phyloP scores from a whole-genome alignment of 495 filamentous ascomycete genomes.

The Aspergillus panamensis region DNA sequence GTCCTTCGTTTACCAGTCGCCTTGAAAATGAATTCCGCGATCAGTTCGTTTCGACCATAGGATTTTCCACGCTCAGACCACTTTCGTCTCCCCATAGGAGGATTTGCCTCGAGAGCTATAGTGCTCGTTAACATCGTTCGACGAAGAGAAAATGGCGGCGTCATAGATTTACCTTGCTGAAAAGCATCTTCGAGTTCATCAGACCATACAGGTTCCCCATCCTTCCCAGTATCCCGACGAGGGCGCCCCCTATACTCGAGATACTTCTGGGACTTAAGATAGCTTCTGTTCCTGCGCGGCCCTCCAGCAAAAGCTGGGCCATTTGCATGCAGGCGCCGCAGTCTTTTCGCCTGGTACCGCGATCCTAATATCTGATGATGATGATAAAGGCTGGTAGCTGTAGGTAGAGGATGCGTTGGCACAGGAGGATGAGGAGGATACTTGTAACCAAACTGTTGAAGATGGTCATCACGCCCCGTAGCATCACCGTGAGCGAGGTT shows the following conservation, averaged over 20 bases:
- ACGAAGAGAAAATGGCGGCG: background rate
- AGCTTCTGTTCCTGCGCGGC: conserved; percentile 38
- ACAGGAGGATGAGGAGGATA: conserved; percentile 39
- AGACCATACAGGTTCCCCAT: conserved; percentile 70
- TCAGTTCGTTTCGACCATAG: conserved; percentile 87
- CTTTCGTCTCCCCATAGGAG: conserved; percentile 79
- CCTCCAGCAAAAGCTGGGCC: conserved; percentile 26
- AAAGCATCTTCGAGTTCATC: conserved; percentile 83
- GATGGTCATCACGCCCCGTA: conserved; percentile 36
- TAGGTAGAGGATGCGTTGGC: conserved; percentile 32
- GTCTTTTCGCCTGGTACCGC: conserved; percentile 37
- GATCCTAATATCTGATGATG: conserved; percentile 34
- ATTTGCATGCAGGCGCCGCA: conserved; percentile 40
- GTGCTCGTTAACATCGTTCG: background rate
- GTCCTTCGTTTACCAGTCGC: conserved; percentile 61
- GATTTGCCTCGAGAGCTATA: conserved; percentile 74
- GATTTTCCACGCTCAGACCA: conserved; percentile 65
- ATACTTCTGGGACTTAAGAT: conserved; percentile 49
- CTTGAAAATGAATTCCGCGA: conserved; percentile 74
- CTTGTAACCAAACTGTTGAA: conserved; percentile 40
- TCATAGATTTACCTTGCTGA: conserved; percentile 66
- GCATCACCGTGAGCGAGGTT: conserved; percentile 33
- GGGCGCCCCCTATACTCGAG: conserved; percentile 67
- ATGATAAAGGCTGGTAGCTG: conserved; percentile 28
- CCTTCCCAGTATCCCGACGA: conserved; percentile 51